Percentiles rank a stretch among this genome's conserved stretches.
Evolutionary conservation across 208 protist genomes (phyloP).

Genomic region (Trypanosomatidae sp.): DNA sequence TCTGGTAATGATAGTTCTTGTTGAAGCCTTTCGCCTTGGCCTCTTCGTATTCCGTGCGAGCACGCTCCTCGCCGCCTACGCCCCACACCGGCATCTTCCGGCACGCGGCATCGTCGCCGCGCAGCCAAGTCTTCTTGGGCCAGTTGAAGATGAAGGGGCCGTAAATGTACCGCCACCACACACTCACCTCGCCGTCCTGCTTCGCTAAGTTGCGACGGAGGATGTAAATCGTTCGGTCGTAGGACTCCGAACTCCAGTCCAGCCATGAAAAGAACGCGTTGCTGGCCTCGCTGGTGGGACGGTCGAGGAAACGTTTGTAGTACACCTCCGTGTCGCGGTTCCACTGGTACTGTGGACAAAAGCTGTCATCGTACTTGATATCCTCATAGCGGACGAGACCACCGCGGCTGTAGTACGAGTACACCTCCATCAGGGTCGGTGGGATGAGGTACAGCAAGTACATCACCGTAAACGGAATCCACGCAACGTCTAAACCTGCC

Average conservation of each 20-base stretch:
- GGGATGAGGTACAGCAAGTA: constrained; percentile 89
- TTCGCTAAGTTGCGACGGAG: constrained; percentile 73
- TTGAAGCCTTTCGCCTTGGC: constrained; percentile 84
- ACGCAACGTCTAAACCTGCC: constrained; percentile 74
- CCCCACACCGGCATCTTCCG: constrained; percentile 82
- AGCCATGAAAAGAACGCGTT: constrained; percentile 90
- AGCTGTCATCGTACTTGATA: constrained; percentile 87
- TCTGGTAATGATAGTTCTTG: constrained; percentile 91
- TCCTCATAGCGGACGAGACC: constrained; percentile 83
- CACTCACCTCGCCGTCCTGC: constrained; percentile 63
- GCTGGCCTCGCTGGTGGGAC: constrained; percentile 78
- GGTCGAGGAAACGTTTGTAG: constrained; percentile 87
- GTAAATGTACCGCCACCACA: constrained; percentile 82
- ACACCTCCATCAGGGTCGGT: constrained; percentile 91
- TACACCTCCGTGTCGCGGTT: constrained; percentile 77
- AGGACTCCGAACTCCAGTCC: constrained; percentile 87
- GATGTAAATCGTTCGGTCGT: constrained; percentile 86
- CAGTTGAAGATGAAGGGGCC: constrained; percentile 91
- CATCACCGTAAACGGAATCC: constrained; percentile 85
- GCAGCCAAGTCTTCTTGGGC: constrained; percentile 88
- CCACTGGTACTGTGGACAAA: constrained; percentile 60
- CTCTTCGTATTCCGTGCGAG: constrained; percentile 66
- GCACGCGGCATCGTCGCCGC: constrained; percentile 78
- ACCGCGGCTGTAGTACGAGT: constrained; percentile 90
- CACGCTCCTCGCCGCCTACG: constrained; percentile 79